These are phyloP conservation scores for Curvularia verruculosa DNA, from an alignment of 2,329 filamentous ascomycete species.

Conservation along the genomic window DNA sequence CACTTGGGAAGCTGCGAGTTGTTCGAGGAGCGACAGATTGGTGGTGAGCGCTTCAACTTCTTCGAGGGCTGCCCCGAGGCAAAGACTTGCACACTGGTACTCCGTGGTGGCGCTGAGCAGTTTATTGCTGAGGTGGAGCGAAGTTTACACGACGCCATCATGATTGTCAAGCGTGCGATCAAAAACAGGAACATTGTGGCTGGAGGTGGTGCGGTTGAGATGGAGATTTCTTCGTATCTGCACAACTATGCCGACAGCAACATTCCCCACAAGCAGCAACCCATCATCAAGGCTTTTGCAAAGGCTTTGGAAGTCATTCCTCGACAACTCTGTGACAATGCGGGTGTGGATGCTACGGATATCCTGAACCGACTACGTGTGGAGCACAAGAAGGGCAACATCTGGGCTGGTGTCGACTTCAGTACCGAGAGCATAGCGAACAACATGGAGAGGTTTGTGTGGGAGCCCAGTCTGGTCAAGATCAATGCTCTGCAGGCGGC, in stretches of 20 bases:
- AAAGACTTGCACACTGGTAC: slow-evolving; percentile 94
- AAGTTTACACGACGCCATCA: slow-evolving; percentile 97
- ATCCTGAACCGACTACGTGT: slow-evolving; percentile 96
- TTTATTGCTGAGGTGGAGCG: slow-evolving; percentile 99
- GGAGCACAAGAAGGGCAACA: slow-evolving; percentile 90
- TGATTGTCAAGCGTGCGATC: slow-evolving; percentile 99
- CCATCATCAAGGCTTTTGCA: slow-evolving; percentile 96
- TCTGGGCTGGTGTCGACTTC: slow-evolving; percentile 97
- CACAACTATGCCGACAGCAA: slow-evolving; percentile 92
- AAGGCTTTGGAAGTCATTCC: slow-evolving; percentile 97
- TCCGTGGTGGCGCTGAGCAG: slow-evolving; percentile 95
- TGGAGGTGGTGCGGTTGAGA: slow-evolving; percentile 91
- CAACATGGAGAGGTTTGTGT: slow-evolving; percentile 95
- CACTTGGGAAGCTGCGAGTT: slow-evolving; percentile 88
- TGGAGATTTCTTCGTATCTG: slow-evolving; percentile 94
- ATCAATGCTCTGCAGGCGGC: slow-evolving; percentile 96
- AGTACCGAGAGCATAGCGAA: slow-evolving; percentile 87
- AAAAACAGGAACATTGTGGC: slow-evolving; percentile 94
- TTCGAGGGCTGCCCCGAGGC: slow-evolving; percentile 95
- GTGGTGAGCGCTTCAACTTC: slow-evolving; percentile 97
- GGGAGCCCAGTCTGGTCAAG: slow-evolving; percentile 96
- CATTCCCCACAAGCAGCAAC: slow-evolving; percentile 92
- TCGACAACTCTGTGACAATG: slow-evolving; percentile 96
- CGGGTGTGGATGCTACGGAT: slow-evolving; percentile 96
- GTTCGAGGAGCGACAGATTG: slow-evolving; percentile 97